Percentiles rank a stretch among this genome's conserved stretches.
These are phyloP conservation scores for Rhipidocladum racemiflorum DNA, from an alignment of 176 grass and related monocot genomes.

Conservation along the genomic window DNA sequence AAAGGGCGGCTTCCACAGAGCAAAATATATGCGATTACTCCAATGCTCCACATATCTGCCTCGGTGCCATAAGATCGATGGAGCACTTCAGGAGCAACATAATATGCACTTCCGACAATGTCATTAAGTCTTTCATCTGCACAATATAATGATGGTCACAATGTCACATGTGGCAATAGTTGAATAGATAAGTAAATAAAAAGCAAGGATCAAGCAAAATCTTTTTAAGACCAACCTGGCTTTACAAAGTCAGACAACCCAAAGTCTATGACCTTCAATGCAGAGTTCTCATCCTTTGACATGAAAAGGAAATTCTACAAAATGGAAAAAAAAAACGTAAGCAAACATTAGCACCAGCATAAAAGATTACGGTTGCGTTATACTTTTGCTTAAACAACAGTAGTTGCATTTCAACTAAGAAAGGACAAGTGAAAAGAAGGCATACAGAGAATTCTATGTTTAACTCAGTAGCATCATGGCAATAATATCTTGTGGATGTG, in stretches of 20 bases:
- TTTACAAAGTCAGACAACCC: slow-evolving; percentile 74
- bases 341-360: slow-evolving; percentile 20
- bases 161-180: neutral
- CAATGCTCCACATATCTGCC: slow-evolving; percentile 98
- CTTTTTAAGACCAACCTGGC: slow-evolving; percentile 45
- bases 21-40: slow-evolving; percentile 91
- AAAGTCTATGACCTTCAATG: slow-evolving; percentile 71
- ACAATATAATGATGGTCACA: slow-evolving; percentile 22
- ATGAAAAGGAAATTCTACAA: slow-evolving; percentile 66
- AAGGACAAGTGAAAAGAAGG: slow-evolving; percentile 8
- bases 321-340: neutral
- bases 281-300: slow-evolving; percentile 50
- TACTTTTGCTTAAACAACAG: slow-evolving; percentile 10
- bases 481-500: neutral
- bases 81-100: slow-evolving; percentile 92
- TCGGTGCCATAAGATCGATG: slow-evolving; percentile 82
- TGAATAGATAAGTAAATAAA: neutral
- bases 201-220: slow-evolving; percentile 18
- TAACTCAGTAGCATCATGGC: neutral
- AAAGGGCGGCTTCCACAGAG: slow-evolving; percentile 91
- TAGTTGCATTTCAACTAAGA: neutral
- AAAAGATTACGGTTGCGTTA: neutral
- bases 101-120: slow-evolving; percentile 97
- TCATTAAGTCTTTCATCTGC: slow-evolving; percentile 93
- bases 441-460: neutral